phyloP scores from a whole-genome alignment of 768 basidiomycete species.

The Hemileccinum rubropunctum region DNA sequence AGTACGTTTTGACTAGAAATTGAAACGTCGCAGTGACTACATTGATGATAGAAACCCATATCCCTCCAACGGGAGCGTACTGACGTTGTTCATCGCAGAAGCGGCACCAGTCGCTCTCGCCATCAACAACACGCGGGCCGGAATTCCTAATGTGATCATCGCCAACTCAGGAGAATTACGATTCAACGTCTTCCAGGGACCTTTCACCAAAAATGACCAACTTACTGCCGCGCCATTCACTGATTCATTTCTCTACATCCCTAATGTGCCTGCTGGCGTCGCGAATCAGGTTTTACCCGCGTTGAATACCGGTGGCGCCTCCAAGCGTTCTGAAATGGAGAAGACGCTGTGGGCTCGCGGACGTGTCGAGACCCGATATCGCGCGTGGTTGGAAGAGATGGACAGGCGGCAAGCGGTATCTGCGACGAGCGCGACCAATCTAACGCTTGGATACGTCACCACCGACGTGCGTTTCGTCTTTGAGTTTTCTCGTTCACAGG shows the following conservation, averaged over 20 bases:
- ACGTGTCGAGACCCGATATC: slow-evolving; percentile 49
- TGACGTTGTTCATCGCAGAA: slow-evolving; percentile 55
- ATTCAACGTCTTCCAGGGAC: slow-evolving; percentile 63
- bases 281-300: slow-evolving; percentile 53
- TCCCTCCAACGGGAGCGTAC: slow-evolving; percentile 56
- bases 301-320: slow-evolving; percentile 45
- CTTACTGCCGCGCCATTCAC: slow-evolving; percentile 71
- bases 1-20: slow-evolving; percentile 36
- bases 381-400: slow-evolving; percentile 61
- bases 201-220: slow-evolving; percentile 80
- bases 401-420: slow-evolving; percentile 25
- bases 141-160: slow-evolving; percentile 62
- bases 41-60: slow-evolving; percentile 47
- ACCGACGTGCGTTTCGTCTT: slow-evolving; percentile 46
- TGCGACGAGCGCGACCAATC: slow-evolving; percentile 39
- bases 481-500: background rate
- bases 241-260: slow-evolving; percentile 61
- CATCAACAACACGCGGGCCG: slow-evolving; percentile 60
- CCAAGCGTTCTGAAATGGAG: slow-evolving; percentile 13
- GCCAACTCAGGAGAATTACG: slow-evolving; percentile 62
- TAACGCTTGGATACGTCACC: slow-evolving; percentile 77
- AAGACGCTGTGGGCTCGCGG: slow-evolving; percentile 33
- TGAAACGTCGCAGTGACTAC: background rate
- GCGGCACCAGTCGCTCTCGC: slow-evolving; percentile 55
- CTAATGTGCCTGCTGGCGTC: slow-evolving; percentile 46